Base-by-base conservation (phyloP, 371 early-diverging fungal species). In the Mucor racemosus region DNA sequence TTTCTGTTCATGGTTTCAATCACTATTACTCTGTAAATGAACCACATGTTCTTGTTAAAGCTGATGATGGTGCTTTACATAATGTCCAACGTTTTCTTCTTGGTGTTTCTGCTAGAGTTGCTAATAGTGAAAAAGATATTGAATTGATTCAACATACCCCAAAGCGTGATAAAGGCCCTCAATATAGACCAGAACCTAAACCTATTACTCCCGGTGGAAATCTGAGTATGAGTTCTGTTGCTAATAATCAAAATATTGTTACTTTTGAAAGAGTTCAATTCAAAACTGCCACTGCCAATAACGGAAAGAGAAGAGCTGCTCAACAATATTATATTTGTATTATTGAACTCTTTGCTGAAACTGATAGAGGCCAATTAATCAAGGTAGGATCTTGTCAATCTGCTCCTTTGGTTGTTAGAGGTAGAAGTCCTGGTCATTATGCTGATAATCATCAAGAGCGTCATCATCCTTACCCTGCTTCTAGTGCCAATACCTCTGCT, bases 161-260 rank as follows among this genome's bases (percentile, higher is more conserved):
- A 8, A 95, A 95, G 72, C 88, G 95, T 36, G 94, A 94, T 74
- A 92, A 92, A 67, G 94, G 94, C 0, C 93, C 94, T 14, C 92
- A 93, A 72, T 79, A 74, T 11, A 75, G 78, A 31, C 93, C 93
- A 7, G 68, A 73, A n/a, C 86, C 86, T 38, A 78, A 81, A 56
- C 74, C 86, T 0, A 72, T 86, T 40, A 71, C 76, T 6, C 76
- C 83, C 8, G 87, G 85, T 31, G 86, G 86, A 2, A 72, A 77
- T n/a, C 58, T 84, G 5, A 67, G 73, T 50, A 54, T 80, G 62
- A 73, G 73, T 39, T 67, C 76, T 17, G 69, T 73, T 1, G 76
- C 71, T 6, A 66, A 68, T 35, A 70, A 64, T 39, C 81, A 77
- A 58, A 78, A 68, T 39, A 73, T 89, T 9, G 87, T 82, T 1